Evolutionary conservation across 768 basidiomycete genomes (phyloP).

Genomic region (Hypsizygus marmoreus): DNA sequence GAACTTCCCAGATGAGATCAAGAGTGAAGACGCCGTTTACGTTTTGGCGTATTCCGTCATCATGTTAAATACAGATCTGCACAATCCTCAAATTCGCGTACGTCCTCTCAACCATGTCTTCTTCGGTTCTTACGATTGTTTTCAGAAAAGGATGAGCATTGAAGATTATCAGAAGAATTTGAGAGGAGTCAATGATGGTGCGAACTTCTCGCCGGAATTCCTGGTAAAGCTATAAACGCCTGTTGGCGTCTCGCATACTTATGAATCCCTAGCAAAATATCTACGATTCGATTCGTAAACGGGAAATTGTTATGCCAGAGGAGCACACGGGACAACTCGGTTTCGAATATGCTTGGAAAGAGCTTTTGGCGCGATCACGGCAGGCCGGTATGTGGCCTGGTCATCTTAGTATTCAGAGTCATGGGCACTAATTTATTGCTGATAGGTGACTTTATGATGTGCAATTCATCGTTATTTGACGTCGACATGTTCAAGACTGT

Average conservation of each 20-base stretch:
- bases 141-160: constrained; percentile 92
- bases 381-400: constrained; percentile 62
- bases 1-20: constrained; percentile 70
- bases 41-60: constrained; percentile 95
- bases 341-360: constrained; percentile 99
- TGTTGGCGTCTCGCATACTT: too few relatives aligned
- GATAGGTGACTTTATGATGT: constrained; percentile 68
- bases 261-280: constrained; percentile 67
- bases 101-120: constrained; percentile 26
- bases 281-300: constrained; percentile 91
- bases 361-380: constrained; percentile 79
- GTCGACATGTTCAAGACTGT: constrained; percentile 90
- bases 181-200: constrained; percentile 86
- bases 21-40: constrained; percentile 89
- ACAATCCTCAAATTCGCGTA: constrained; percentile 91
- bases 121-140: neutral
- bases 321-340: constrained; percentile 96
- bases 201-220: constrained; percentile 84
- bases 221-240: constrained; percentile 48
- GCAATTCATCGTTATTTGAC: constrained; percentile 82
- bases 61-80: constrained; percentile 96
- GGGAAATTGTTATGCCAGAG: constrained; percentile 96
- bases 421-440: constrained; percentile 6
- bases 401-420: neutral
- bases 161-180: constrained; percentile 94